Base-by-base conservation (phyloP, 305 asterid species). In the Solanum hybrid region DNA sequence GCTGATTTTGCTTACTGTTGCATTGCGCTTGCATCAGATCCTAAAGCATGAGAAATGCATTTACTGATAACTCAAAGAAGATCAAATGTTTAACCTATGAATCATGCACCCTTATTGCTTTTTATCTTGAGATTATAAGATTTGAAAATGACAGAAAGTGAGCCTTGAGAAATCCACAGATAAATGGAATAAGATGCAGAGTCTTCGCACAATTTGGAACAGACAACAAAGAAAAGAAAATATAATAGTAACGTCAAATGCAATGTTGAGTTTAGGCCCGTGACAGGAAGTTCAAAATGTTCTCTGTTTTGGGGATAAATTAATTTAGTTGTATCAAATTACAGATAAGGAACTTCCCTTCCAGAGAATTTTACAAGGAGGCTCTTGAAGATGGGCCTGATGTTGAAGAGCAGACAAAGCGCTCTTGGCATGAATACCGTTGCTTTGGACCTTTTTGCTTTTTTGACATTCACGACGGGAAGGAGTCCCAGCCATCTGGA, bases 361-460 rank as follows among this genome's bases (percentile, higher is more conserved):
- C 99, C 10, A 96, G 89, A 95, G 99, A 98, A 93, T 98, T 98
- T 93, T 98, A 98, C 91, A 72, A 94, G 34, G 97, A 92, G 75
- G 94, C 94, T 42, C 93, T 98, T 91, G 97, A 95, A 90, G 99
- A 98, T 93, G 99, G 98, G 88, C 97, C 98, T 82, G 97, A 94
- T 80, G 91, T 98, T 72, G 79, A 89, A 89, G 91, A 66, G 85
- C 98, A 92, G 90, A 98, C 99, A 22, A 92, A 88, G 92, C 98
- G 98, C 79, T n/a, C 90, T 11, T 98, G 99, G 99, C 99, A 98
- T 87, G 88, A 86, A 14, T 95, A 86, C 80, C 94, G 97, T 76
- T 98, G 98, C 95, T 96, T 96, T 93, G 99, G 99, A 86, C 99
- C 99, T 66, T 96, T 98, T 93, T 93, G 98, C 92, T 98, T 98